Base-by-base conservation (phyloP, 2,329 filamentous ascomycete species). In the Diaporthe sp. region DNA sequence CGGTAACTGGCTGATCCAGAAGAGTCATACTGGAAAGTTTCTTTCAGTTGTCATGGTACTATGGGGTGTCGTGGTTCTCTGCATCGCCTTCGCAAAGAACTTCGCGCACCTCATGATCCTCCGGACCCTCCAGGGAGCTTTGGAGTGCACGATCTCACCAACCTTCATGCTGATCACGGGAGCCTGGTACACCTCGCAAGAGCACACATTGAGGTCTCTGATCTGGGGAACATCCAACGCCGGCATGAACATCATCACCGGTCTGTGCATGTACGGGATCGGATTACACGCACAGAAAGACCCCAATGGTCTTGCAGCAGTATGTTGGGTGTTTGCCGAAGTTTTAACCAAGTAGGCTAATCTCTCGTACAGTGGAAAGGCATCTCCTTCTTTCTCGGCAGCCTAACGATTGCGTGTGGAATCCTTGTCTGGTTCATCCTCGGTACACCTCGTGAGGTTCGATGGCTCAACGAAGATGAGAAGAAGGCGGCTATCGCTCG, bases 11-110 rank as follows among this genome's bases (percentile, higher is more conserved):
- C 73, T 83, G 1, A 79, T 83, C 76, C 82, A 85, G 80, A 82
- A 82, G 44, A 83, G 81, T 77, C 80, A 83, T 13, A 81, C 82
- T 0, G 83, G 84, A 42, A 81, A 80, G 53, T 81, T 83, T 22
- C 73, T 85, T 19, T 82, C 82, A 10, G 79, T 81, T 6, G 82
- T 83, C 58, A 84, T 86, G 83, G 71, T 82, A 0, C 57, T 79
- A 0, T 82, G 81, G 51, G 65, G 65, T 51, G 57, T 82, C 4
- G 67, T 84, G 25, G 79, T 84, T 25, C 76, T 82, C 13, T 81
- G 78, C 70, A 78, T 80, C 13, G 80, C 80, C 34, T 81, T 81
- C 22, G 79, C 81, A 12, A 79, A 80, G 76, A 82, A 80, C 74
- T 83, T 80, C 62, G 72, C 81, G 15, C 74, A 80, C 17, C 77